phyloP scores from a whole-genome alignment of 176 grass and related monocot species.

The Lolium perenne region DNA sequence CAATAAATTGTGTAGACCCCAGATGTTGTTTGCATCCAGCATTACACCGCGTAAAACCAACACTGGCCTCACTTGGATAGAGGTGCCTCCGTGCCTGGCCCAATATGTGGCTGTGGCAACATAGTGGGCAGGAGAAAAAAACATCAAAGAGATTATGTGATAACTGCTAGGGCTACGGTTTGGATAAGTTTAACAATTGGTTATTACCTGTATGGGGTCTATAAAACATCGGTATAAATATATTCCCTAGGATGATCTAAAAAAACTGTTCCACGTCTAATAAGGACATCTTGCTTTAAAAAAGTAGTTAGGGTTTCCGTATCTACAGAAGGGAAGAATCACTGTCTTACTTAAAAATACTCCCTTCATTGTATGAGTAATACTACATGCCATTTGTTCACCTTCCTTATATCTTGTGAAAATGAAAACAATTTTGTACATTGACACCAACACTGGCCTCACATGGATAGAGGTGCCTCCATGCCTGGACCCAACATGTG shows the following conservation, averaged over 20 bases:
- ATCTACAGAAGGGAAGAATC: not conserved
- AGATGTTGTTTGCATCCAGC: not conserved
- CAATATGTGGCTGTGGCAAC: not conserved
- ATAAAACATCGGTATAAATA: not conserved
- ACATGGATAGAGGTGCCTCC: not conserved
- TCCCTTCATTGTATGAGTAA: slow-evolving; percentile 20
- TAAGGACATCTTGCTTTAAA: not conserved
- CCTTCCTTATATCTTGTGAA: not conserved
- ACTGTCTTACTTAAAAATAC: slow-evolving; percentile 4
- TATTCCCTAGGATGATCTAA: not conserved
- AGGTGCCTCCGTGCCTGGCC: not conserved
- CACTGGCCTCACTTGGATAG: not conserved
- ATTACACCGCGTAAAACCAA: slow-evolving; percentile 3
- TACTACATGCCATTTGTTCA: not conserved
- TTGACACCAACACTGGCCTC: not conserved
- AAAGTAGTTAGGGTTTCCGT: not conserved
- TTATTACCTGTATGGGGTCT: not conserved
- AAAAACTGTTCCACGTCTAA: too few relatives aligned
- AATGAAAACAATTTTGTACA: not conserved
- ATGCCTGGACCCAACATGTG: not conserved
- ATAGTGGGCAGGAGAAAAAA: not conserved
- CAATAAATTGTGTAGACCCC: slow-evolving; percentile 21
- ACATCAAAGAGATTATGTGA: slow-evolving; percentile 12
- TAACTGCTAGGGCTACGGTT: not conserved
- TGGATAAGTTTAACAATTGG: not conserved